These are phyloP conservation scores for Adansonia rubrostipa DNA, from an alignment of 441 rosid genomes.

Conservation along the genomic window DNA sequence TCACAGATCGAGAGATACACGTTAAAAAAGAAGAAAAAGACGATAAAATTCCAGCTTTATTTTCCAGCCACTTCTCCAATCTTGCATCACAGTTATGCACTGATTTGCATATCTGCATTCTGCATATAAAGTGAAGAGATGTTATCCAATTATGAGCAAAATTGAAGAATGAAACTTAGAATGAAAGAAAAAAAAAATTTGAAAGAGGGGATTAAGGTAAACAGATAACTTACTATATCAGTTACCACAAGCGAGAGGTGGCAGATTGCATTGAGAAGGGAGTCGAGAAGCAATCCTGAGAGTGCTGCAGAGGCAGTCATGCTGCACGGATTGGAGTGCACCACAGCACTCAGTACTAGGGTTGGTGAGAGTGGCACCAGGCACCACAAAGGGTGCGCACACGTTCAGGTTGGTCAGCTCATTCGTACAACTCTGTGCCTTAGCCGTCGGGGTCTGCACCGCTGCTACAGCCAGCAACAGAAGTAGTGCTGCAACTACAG, in stretches of 20 bases:
- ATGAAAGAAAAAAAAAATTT: not conserved
- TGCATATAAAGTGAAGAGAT: not conserved
- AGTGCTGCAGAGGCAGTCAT: constrained; percentile 66
- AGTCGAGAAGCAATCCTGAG: constrained; percentile 55
- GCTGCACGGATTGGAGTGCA: constrained; percentile 46
- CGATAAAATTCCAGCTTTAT: not conserved
- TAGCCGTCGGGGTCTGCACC: constrained; percentile 29
- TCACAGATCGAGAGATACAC: not conserved
- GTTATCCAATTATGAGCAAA: not conserved
- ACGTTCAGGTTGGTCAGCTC: constrained; percentile 50
- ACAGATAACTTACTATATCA: not conserved
- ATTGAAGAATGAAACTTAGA: not conserved
- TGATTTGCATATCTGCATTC: not conserved
- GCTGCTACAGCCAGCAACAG: constrained; percentile 31
- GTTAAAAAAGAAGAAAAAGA: not conserved
- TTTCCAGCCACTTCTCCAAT: not conserved
- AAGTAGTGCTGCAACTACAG: constrained; percentile 13
- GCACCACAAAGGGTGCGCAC: constrained; percentile 61
- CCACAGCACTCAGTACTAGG: constrained; percentile 48
- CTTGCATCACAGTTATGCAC: not conserved
- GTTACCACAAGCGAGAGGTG: constrained; percentile 45
- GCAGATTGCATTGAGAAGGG: constrained; percentile 54
- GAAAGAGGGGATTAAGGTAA: not conserved
- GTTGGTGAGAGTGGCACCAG: constrained; percentile 34
- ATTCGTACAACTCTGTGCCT: constrained; percentile 41